A percentile compares a stretch with the other conserved stretches of the same genome.
Conservation (phyloP, 208 protist genomes). For the Eutreptiella sp. region DNA sequence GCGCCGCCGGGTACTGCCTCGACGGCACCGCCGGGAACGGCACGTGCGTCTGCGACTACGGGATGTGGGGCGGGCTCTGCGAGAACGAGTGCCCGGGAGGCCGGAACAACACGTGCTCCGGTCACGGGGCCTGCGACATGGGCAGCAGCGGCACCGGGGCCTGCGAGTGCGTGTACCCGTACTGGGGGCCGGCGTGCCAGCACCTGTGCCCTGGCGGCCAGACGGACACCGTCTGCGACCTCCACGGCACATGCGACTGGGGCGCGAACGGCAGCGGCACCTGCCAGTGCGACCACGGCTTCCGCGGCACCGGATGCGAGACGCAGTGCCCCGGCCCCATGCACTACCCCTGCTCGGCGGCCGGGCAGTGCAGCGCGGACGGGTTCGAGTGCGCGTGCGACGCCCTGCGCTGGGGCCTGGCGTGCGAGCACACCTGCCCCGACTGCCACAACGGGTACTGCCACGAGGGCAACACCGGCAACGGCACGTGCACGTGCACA, state of each 20-base stretch:
- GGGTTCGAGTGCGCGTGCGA: neutral
- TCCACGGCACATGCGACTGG: neutral
- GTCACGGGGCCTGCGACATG: neutral
- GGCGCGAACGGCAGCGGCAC: neutral
- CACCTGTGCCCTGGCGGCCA: neutral
- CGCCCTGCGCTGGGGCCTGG: neutral
- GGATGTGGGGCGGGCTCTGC: too few species aligned
- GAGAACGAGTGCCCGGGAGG: too few species aligned
- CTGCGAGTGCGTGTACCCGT: slow-evolving; percentile 3
- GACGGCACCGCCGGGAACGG: too few species aligned
- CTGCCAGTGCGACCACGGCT: slow-evolving; percentile 6
- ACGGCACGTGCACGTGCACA: slow-evolving; percentile 9
- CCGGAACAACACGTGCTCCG: too few species aligned
- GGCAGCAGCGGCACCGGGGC: neutral
- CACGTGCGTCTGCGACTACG: too few species aligned
- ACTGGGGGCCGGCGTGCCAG: slow-evolving; percentile 14
- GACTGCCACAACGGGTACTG: neutral
- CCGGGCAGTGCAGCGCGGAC: slow-evolving; percentile 3
- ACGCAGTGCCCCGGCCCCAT: too few species aligned
- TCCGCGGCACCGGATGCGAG: slow-evolving; percentile 8
- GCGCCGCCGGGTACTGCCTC: too few species aligned
- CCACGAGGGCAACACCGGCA: neutral
- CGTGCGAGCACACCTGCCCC: neutral
- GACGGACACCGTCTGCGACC: slow-evolving; percentile 1
- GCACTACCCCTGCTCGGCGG: too few species aligned